phyloP scores from a whole-genome alignment of 2,329 filamentous ascomycete genomes.

The Paraphaeosphaeria sporulosa region DNA sequence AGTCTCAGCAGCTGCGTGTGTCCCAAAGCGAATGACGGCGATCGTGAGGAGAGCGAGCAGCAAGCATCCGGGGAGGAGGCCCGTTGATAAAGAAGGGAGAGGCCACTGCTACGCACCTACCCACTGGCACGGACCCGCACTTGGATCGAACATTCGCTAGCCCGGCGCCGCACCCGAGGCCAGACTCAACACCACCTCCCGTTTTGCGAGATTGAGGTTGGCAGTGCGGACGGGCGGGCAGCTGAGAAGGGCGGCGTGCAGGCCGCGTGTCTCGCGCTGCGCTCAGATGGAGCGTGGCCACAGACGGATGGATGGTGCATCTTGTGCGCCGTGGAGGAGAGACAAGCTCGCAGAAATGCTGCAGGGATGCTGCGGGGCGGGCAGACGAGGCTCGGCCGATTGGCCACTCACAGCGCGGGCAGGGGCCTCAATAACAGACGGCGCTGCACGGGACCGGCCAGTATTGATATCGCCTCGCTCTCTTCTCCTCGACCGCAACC shows the following conservation, averaged over 20 bases:
- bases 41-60: constrained; percentile 21
- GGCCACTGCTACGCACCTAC: constrained; percentile 20
- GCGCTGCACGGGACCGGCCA: background rate
- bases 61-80: constrained; percentile 16
- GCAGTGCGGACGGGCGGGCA: no score
- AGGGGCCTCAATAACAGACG: no score
- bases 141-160: background rate
- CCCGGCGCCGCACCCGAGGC: constrained; percentile 10
- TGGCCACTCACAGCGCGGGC: constrained; percentile 9
- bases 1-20: constrained; percentile 6
- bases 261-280: background rate
- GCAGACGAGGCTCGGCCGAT: background rate
- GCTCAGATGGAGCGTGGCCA: background rate
- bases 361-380: constrained; percentile 12
- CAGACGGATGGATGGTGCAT: background rate
- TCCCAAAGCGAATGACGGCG: constrained; percentile 42
- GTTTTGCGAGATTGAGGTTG: background rate
- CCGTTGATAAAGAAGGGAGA: constrained; percentile 37
- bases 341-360: background rate
- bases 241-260: background rate
- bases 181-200: constrained; percentile 3
- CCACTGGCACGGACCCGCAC: constrained; percentile 17
- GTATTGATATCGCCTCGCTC: background rate
- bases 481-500: background rate
- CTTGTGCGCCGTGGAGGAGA: background rate